phyloP scores from a whole-genome alignment of 2,329 filamentous ascomycete genomes.

The Colletotrichum sp. region DNA sequence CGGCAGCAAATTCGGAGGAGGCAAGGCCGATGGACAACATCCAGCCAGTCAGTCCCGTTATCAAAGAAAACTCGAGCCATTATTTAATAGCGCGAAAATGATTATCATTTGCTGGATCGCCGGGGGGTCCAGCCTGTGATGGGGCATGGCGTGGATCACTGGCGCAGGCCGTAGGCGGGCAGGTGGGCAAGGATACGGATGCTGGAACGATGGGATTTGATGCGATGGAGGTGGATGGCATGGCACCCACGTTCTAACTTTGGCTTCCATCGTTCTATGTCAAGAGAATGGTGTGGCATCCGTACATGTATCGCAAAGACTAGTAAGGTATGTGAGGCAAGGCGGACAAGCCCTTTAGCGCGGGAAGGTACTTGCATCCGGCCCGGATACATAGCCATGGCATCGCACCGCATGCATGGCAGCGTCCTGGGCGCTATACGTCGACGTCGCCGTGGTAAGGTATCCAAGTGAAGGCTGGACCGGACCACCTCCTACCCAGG shows the following conservation, averaged over 20 bases:
- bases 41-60: slow-evolving; percentile 7
- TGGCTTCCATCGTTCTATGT: neutral
- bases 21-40: neutral
- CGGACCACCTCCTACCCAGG: neutral
- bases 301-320: neutral
- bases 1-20: neutral
- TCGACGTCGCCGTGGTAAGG: neutral
- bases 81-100: slow-evolving; percentile 18
- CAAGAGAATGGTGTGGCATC: neutral
- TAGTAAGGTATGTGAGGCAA: neutral
- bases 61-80: slow-evolving; percentile 19
- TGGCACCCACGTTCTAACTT: neutral
- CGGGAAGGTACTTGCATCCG: neutral
- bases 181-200: neutral
- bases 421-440: neutral
- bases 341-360: neutral
- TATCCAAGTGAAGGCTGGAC: neutral
- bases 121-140: neutral
- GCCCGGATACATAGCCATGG: neutral
- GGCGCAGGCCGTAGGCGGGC: neutral
- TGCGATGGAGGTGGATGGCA: neutral
- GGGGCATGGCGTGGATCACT: neutral
- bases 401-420: neutral
- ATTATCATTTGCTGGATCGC: slow-evolving; percentile 22
- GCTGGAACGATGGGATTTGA: neutral